phyloP scores from a whole-genome alignment of 2,329 filamentous ascomycete genomes.

The Nemania sp. region DNA sequence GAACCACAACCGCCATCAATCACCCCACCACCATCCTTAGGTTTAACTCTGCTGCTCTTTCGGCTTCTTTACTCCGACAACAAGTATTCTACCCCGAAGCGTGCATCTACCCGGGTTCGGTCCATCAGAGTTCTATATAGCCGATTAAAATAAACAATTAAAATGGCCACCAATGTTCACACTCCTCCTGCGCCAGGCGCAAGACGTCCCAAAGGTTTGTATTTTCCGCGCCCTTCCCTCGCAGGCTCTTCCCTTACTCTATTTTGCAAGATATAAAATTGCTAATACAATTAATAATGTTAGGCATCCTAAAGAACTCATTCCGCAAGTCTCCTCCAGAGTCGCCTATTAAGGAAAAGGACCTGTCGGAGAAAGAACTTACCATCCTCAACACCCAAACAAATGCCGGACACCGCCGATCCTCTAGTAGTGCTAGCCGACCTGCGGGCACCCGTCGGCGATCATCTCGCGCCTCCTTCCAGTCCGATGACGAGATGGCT shows the following conservation, averaged over 20 bases:
- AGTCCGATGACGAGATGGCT: constrained; percentile 63
- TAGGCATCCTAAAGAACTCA: constrained; percentile 95
- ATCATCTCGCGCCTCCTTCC: constrained; percentile 65
- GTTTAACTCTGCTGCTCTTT: constrained; percentile 3
- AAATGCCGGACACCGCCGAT: constrained; percentile 90
- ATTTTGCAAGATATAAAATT: neutral
- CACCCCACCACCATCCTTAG: neutral
- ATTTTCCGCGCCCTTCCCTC: neutral
- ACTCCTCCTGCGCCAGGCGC: constrained; percentile 38
- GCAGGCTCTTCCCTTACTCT: neutral
- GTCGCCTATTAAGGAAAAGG: constrained; percentile 61
- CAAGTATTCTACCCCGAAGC: neutral
- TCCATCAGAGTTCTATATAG: neutral
- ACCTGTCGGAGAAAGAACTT: constrained; percentile 83
- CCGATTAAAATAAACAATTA: neutral
- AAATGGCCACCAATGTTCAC: constrained; percentile 44
- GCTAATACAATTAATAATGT: constrained; percentile 9
- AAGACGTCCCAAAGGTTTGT: constrained; percentile 50
- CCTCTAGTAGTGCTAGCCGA: constrained; percentile 77
- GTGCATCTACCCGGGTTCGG: neutral
- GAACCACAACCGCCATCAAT: constrained; percentile 14
- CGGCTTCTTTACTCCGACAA: neutral
- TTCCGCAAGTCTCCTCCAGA: constrained; percentile 72
- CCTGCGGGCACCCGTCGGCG: constrained; percentile 76
- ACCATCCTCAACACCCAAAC: constrained; percentile 93